phyloP scores from a whole-genome alignment of 306 rosid genomes.

The Prunus fruticosa region DNA sequence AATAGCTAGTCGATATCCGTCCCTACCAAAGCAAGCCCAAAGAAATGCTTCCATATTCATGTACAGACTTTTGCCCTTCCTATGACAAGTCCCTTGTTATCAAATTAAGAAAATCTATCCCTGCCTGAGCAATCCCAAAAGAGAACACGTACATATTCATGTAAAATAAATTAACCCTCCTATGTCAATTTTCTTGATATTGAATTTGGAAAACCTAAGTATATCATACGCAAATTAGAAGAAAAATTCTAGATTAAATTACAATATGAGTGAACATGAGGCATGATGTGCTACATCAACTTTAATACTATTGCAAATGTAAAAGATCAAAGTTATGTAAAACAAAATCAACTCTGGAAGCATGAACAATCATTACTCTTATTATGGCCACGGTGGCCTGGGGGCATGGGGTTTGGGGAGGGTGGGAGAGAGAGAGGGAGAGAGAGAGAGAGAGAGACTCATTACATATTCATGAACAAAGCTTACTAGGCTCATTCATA shows the following conservation, averaged over 20 bases:
- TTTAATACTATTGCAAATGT: not conserved
- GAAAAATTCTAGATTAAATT: not conserved
- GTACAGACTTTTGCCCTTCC: not conserved
- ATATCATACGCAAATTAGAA: not conserved
- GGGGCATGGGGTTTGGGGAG: too few relatives aligned
- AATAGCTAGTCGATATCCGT: not conserved
- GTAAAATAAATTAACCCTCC: too few relatives aligned
- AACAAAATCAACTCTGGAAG: not conserved
- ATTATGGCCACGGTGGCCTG: too few relatives aligned
- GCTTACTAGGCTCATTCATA: not conserved
- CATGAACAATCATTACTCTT: not conserved
- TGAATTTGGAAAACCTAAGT: not conserved
- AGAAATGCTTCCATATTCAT: not conserved
- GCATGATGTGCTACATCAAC: not conserved
- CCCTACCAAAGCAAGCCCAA: not conserved
- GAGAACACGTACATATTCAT: too few relatives aligned
- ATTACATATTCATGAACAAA: not conserved
- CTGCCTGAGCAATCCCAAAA: too few relatives aligned
- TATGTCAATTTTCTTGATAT: not conserved
- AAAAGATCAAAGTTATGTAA: not conserved
- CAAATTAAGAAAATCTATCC: not conserved
- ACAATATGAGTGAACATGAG: not conserved
- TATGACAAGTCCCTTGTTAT: not conserved
- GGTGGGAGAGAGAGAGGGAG: fast-evolving
- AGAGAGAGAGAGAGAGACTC: not conserved